phyloP scores from a whole-genome alignment of 23 red algal species.

The Gracilaria caudata region DNA sequence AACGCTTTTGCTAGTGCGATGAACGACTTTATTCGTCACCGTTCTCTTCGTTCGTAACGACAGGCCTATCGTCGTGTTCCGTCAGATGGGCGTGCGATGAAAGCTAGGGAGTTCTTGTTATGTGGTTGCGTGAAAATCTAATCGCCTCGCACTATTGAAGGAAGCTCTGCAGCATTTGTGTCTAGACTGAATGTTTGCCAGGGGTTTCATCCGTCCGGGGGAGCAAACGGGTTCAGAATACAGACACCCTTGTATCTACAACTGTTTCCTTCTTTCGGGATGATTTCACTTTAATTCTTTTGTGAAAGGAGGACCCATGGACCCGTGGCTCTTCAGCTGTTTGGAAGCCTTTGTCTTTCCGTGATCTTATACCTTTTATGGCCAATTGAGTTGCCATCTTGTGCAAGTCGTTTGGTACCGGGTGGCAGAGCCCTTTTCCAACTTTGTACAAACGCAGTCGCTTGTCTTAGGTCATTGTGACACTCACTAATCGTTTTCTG shows the following conservation, averaged over 20 bases:
- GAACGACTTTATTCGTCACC: too few species aligned
- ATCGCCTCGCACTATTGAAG: background rate
- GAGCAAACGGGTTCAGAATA: too few species aligned
- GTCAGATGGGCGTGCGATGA: background rate
- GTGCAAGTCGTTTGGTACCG: background rate
- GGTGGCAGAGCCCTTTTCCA: too few species aligned
- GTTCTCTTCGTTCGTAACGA: background rate
- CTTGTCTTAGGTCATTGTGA: too few species aligned
- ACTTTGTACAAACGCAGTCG: background rate
- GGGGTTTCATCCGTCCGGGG: background rate
- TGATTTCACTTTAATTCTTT: conserved; percentile 25
- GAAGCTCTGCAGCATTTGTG: background rate
- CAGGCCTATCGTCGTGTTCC: background rate
- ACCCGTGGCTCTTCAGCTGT: too few species aligned
- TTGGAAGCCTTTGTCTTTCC: background rate
- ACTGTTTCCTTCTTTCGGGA: conserved; percentile 4
- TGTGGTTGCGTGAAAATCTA: background rate
- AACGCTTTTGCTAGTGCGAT: too few species aligned
- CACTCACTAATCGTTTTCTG: background rate
- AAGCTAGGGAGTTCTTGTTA: background rate
- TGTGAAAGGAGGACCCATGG: background rate
- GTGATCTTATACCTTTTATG: conserved; percentile 1
- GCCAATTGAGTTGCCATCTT: background rate
- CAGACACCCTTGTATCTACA: background rate
- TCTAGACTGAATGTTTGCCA: background rate